These are phyloP conservation scores for Globisporangium spiculum DNA, from an alignment of 352 stramenopile genomes.

Conservation along the genomic window DNA sequence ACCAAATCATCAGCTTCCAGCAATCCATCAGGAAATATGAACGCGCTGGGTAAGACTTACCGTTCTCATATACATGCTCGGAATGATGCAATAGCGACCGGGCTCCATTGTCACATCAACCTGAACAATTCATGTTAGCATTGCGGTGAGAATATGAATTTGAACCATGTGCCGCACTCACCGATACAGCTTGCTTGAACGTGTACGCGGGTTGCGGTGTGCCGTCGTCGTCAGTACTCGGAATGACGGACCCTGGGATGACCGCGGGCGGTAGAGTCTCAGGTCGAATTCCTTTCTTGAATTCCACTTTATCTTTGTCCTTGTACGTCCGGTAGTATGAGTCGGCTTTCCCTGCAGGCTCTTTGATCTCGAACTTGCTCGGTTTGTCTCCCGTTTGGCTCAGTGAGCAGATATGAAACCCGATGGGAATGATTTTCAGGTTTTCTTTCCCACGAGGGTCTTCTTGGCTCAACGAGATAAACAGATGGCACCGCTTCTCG, in stretches of 20 bases:
- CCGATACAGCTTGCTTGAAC: conserved; percentile 82
- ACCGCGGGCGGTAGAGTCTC: conserved; percentile 62
- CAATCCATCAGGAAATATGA: neutral
- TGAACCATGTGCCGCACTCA: conserved; percentile 19
- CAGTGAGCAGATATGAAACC: conserved; percentile 79
- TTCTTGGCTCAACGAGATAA: conserved; percentile 79
- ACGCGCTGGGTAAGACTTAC: conserved; percentile 27
- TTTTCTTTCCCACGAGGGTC: conserved; percentile 70
- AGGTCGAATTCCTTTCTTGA: conserved; percentile 49
- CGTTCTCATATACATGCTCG: conserved; percentile 87
- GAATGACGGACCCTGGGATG: conserved; percentile 73
- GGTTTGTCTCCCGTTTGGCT: conserved; percentile 23
- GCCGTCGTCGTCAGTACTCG: conserved; percentile 61
- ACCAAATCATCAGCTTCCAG: neutral
- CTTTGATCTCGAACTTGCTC: conserved; percentile 58
- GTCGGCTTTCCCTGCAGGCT: conserved; percentile 52
- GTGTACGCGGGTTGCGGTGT: conserved; percentile 73
- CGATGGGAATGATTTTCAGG: conserved; percentile 74
- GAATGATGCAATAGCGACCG: conserved; percentile 78
- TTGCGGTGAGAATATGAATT: neutral
- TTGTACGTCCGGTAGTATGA: conserved; percentile 78
- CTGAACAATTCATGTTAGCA: conserved; percentile 22
- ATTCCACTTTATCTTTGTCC: conserved; percentile 49
- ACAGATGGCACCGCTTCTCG: conserved; percentile 56
- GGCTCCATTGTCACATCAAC: conserved; percentile 67